These are phyloP conservation scores for Achaetomium macrosporum DNA, from an alignment of 2,329 filamentous ascomycete species.

Conservation along the genomic window DNA sequence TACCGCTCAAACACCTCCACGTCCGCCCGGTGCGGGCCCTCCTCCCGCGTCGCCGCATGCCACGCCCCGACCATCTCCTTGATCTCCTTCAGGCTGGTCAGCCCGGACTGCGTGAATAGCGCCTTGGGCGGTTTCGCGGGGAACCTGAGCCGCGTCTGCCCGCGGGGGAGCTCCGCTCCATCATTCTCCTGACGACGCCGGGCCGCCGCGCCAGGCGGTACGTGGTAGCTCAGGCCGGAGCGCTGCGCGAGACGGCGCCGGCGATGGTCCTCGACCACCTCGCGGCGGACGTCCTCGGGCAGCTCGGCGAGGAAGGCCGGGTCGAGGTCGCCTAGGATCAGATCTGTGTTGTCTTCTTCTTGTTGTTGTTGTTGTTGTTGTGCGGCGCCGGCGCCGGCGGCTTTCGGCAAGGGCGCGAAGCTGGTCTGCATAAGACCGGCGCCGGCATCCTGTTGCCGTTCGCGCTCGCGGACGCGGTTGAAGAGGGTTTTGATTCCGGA, in stretches of 20 bases:
- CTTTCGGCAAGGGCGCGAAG: neutral
- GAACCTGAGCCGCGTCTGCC: slow-evolving; percentile 43
- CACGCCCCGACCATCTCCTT: slow-evolving; percentile 70
- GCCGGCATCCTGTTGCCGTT: slow-evolving; percentile 43
- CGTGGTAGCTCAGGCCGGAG: slow-evolving; percentile 38
- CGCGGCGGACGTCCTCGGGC: slow-evolving; percentile 70
- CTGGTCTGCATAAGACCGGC: slow-evolving; percentile 1
- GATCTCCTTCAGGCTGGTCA: slow-evolving; percentile 52
- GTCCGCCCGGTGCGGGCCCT: slow-evolving; percentile 76
- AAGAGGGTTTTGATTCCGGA: slow-evolving; percentile 37
- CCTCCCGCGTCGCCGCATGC: slow-evolving; percentile 63
- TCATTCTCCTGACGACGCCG: slow-evolving; percentile 3
- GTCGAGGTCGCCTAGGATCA: slow-evolving; percentile 48
- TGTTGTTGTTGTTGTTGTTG: slow-evolving; percentile 6
- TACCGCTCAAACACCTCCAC: slow-evolving; percentile 69
- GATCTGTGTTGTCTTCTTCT: slow-evolving; percentile 32
- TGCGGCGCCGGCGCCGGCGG: slow-evolving; percentile 23
- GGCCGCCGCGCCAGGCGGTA: neutral
- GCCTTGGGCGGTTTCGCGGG: slow-evolving; percentile 41
- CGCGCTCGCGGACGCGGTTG: slow-evolving; percentile 36
- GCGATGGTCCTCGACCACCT: slow-evolving; percentile 71
- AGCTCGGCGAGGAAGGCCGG: slow-evolving; percentile 73
- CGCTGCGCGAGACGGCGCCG: slow-evolving; percentile 55
- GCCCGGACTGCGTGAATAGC: slow-evolving; percentile 39
- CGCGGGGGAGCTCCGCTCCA: slow-evolving; percentile 23